Evolutionary conservation across 345 rosid species (phyloP).

Genomic region (Gossypium arboreum): DNA sequence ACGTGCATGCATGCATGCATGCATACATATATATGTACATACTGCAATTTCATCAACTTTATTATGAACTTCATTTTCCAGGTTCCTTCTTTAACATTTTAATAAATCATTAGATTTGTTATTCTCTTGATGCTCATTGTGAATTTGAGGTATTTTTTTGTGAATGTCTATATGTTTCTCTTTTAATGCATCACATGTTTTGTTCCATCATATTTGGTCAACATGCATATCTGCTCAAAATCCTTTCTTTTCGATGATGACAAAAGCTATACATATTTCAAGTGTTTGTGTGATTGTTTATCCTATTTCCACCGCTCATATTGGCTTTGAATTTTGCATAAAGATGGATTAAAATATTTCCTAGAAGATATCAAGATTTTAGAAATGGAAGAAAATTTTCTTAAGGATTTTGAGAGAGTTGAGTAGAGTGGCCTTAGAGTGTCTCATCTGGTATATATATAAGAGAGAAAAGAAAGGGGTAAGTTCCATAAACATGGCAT

Average conservation of each 20-base stretch:
- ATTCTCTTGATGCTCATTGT: not conserved
- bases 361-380: not conserved
- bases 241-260: not conserved
- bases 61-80: not conserved
- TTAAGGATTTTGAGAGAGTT: not conserved
- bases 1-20: not conserved
- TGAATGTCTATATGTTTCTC: not conserved
- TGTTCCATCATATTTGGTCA: not conserved
- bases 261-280: too few relatives aligned
- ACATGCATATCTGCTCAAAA: not conserved
- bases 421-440: not conserved
- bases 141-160: not conserved
- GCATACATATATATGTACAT: not conserved
- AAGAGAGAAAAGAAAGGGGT: not conserved
- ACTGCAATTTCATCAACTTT: not conserved
- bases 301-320: not conserved
- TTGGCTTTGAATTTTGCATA: not conserved
- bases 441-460: not conserved
- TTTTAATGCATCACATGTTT: not conserved
- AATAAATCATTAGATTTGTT: not conserved
- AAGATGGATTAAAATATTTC: not conserved
- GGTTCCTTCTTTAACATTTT: constrained; percentile 3
- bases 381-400: not conserved
- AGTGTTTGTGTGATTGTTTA: not conserved
- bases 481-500: not conserved